Evolutionary conservation across 345 rosid species (phyloP).

Genomic region (Nephelium lappaceum): DNA sequence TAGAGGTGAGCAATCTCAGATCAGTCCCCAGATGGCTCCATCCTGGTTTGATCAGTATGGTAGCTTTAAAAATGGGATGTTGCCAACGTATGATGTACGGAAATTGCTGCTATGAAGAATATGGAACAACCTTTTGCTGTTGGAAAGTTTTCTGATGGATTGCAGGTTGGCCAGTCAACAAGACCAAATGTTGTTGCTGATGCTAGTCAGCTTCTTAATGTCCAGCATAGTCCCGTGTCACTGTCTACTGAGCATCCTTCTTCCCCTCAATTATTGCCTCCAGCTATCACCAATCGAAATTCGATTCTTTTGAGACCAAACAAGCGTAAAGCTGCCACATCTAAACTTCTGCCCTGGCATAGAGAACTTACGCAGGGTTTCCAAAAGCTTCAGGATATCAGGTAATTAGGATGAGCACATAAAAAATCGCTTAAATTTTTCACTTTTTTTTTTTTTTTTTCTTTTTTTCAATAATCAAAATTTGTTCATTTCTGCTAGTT

Average conservation of each 20-base stretch:
- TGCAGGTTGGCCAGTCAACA: constrained; percentile 34
- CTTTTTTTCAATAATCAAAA: not conserved
- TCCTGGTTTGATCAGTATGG: constrained; percentile 82
- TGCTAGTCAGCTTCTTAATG: constrained; percentile 34
- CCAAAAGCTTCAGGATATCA: constrained; percentile 54
- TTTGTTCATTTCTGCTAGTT: not conserved
- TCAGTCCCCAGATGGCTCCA: constrained; percentile 77
- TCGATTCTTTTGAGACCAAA: constrained; percentile 39
- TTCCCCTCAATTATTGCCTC: constrained; percentile 39
- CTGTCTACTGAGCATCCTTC: constrained; percentile 41
- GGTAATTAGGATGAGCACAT: constrained; percentile 45
- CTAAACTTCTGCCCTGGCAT: constrained; percentile 67
- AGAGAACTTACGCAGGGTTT: constrained; percentile 52
- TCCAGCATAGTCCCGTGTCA: constrained; percentile 33
- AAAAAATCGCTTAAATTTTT: not conserved
- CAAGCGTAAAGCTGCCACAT: constrained; percentile 68
- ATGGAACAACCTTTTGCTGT: constrained; percentile 44
- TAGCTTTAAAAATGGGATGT: constrained; percentile 63
- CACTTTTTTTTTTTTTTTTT: not conserved
- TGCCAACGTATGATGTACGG: constrained; percentile 44
- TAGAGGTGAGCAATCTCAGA: constrained; percentile 51
- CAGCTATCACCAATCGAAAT: constrained; percentile 38
- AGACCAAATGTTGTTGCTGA: constrained; percentile 39
- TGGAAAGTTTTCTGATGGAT: constrained; percentile 50
- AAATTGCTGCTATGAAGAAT: constrained; percentile 38